These are phyloP conservation scores for Talaromyces sp. DNA, from an alignment of 2,329 filamentous ascomycete genomes.

Conservation along the genomic window DNA sequence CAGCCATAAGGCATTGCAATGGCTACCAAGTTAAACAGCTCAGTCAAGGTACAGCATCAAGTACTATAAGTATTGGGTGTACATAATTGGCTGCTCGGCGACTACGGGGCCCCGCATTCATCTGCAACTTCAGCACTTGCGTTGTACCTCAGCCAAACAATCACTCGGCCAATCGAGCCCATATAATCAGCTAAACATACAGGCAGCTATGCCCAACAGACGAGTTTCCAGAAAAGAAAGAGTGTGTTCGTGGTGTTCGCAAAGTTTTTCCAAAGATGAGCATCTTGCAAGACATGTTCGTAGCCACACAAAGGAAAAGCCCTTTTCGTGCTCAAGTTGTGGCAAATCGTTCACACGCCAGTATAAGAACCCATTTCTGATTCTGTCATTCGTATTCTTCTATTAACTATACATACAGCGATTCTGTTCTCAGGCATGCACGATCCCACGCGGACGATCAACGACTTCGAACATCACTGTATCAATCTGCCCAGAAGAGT, in stretches of 20 bases:
- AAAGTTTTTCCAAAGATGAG: constrained; percentile 5
- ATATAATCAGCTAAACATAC: background rate
- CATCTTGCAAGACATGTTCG: constrained; percentile 6
- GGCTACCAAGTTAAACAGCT: background rate
- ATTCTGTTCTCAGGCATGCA: constrained; percentile 1
- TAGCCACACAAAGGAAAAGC: constrained; percentile 6
- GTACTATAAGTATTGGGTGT: background rate
- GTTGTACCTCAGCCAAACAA: background rate
- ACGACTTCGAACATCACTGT: background rate
- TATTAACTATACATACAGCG: background rate
- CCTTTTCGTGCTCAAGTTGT: constrained; percentile 3
- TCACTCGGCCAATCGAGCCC: background rate
- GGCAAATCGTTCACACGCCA: constrained; percentile 4
- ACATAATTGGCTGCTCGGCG: background rate
- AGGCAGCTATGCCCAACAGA: background rate
- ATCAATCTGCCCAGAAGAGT: background rate
- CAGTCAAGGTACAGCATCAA: background rate
- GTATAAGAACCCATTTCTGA: background rate
- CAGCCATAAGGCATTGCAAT: background rate
- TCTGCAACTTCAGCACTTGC: background rate
- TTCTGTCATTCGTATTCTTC: background rate
- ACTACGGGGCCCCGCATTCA: background rate
- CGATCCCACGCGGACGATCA: background rate
- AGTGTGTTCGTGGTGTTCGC: constrained; percentile 6
- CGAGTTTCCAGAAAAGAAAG: background rate